Base-by-base conservation (phyloP, 345 rosid species). In the Eucalyptus rudis region DNA sequence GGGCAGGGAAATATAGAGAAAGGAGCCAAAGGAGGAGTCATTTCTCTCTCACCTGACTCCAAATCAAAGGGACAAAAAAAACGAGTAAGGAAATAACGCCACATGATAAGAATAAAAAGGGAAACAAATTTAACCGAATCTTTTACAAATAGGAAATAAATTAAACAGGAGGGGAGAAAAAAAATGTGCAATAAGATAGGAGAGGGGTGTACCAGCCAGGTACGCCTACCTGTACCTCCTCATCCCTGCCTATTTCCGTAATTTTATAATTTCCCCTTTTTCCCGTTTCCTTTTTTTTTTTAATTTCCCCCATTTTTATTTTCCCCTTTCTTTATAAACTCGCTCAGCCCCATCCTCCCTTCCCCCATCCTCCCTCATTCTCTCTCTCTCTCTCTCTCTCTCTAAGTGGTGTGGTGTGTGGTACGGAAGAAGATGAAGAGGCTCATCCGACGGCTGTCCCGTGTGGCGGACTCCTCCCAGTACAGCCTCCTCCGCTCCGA, bases 401-500 rank as follows among this genome's bases (percentile, higher is more conserved):
- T 14, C 43, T 8, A 68, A 68, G 79, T 3, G 58, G 58, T 49
- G 50, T 49, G 14, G 50, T 20, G 54, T 51, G 54, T 50, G 10
- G 58, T 20, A 52, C 58, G 25, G 25, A 8, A 5, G 27, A 71
- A 89, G 62, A 97, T 98, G 99, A 98, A 98, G 96, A 95, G 94
- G 15, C 90, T 98, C 4, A 96, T 98, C 87, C 97, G 98, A 91
- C 98, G 98, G 43, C 93, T 98, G 88, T 95, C 98, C 4, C 95
- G 98, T 29, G 98, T 97, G 79, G 97, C 98, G 12, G 99, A 98
- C 86, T 97, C 98, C 36, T 94, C 98, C 47, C 93, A 95, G 64
- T 97, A 98, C 95, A 92, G 93, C 68, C 96, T 96, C 89, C 97
- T 98, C 89, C 93, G 95, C 2, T 92, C 97, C 50, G 95, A 94